Evolutionary conservation across 1,284 basidiomycete species (phyloP).

Genomic region (Hymenochaete sp.): DNA sequence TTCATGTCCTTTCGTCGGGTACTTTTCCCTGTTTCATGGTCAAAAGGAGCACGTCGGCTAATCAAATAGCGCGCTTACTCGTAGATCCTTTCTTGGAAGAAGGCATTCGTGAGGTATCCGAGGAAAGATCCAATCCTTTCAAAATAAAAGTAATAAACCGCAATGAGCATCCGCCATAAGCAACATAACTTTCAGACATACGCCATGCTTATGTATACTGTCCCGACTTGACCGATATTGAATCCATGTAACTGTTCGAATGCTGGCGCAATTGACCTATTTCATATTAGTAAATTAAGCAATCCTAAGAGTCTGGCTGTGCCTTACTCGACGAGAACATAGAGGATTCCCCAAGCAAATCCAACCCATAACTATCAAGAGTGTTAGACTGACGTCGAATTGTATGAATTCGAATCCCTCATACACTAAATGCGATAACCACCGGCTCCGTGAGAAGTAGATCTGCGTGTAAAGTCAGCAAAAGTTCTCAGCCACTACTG

Average conservation of each 20-base stretch:
- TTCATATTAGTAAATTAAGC: background rate
- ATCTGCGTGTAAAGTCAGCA: constrained; percentile 28
- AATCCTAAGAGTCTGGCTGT: background rate
- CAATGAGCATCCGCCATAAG: constrained; percentile 3
- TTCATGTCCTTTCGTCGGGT: constrained; percentile 60
- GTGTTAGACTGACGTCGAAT: too few relatives aligned
- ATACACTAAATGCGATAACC: constrained; percentile 63
- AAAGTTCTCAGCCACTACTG: background rate
- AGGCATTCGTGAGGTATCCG: constrained; percentile 43
- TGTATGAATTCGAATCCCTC: too few relatives aligned
- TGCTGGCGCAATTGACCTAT: constrained; percentile 52
- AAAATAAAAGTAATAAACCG: constrained; percentile 3
- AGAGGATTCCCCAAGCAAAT: constrained; percentile 73
- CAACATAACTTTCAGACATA: constrained; percentile 28
- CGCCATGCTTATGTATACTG: constrained; percentile 52
- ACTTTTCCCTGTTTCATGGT: constrained; percentile 32
- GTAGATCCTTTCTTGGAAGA: constrained; percentile 63
- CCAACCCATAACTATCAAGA: constrained; percentile 58
- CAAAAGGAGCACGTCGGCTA: constrained; percentile 1
- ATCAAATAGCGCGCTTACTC: constrained; percentile 31
- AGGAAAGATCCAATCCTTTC: constrained; percentile 52
- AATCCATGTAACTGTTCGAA: constrained; percentile 60
- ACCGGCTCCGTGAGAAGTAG: constrained; percentile 70
- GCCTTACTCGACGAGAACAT: constrained; percentile 53
- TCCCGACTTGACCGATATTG: constrained; percentile 53